Evolutionary conservation across 1,139 yeast species (phyloP).

Genomic region (Yamadazyma diddensiae): DNA sequence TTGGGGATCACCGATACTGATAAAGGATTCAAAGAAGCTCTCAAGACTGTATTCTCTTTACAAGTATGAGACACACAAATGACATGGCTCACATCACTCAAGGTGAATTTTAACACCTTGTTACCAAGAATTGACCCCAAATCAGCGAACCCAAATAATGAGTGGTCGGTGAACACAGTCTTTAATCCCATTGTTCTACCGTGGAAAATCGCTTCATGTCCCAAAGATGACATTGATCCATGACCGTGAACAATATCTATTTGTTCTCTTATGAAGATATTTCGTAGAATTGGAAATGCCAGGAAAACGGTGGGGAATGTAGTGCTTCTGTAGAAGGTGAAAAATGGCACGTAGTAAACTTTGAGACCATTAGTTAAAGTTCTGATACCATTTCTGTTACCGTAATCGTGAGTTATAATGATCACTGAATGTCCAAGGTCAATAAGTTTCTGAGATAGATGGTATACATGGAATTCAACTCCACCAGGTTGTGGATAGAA

Average conservation of each 20-base stretch:
- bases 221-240: slow-evolving; percentile 81
- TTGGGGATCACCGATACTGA: slow-evolving; percentile 90
- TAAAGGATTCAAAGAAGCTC: slow-evolving; percentile 80
- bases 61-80: slow-evolving; percentile 97
- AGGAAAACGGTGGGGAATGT: slow-evolving; percentile 88
- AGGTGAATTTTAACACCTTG: slow-evolving; percentile 76
- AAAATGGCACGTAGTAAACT: slow-evolving; percentile 85
- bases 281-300: slow-evolving; percentile 80
- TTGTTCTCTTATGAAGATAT: slow-evolving; percentile 78
- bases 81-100: slow-evolving; percentile 86
- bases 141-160: slow-evolving; percentile 90
- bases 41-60: slow-evolving; percentile 88
- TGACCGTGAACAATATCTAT: slow-evolving; percentile 95
- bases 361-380: slow-evolving; percentile 85
- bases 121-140: slow-evolving; percentile 82
- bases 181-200: slow-evolving; percentile 90
- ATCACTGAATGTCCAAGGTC: slow-evolving; percentile 89
- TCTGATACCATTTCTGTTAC: slow-evolving; percentile 77
- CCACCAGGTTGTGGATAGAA: slow-evolving; percentile 99
- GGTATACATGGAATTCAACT: slow-evolving; percentile 92
- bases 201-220: slow-evolving; percentile 88
- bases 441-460: slow-evolving; percentile 70
- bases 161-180: slow-evolving; percentile 94
- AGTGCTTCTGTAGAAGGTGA: slow-evolving; percentile 75
- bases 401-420: slow-evolving; percentile 86